Evolutionary conservation across 768 basidiomycete species (phyloP).

Genomic region (Suillus paluster): DNA sequence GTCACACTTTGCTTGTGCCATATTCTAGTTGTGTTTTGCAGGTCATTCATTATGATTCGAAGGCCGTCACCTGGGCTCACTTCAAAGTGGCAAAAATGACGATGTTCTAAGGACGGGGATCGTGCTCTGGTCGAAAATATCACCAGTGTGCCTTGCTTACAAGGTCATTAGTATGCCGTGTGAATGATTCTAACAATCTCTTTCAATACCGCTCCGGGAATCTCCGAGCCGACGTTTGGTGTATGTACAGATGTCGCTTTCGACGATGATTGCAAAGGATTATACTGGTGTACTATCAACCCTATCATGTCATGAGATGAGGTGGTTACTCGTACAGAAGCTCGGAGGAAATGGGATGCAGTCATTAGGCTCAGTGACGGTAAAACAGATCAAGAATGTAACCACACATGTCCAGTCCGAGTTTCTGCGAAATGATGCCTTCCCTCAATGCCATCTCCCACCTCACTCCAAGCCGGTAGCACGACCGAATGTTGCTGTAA

Average conservation of each 20-base stretch:
- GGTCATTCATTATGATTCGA: no score
- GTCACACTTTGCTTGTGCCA: no score
- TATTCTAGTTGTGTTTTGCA: no score
- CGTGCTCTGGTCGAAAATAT: neutral
- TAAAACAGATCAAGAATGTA: slow-evolving; percentile 13
- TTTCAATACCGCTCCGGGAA: neutral
- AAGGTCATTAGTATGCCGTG: neutral
- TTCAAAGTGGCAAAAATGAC: no score
- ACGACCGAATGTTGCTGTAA: slow-evolving; percentile 27
- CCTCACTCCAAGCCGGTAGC: neutral
- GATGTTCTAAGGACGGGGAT: no score
- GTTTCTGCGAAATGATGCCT: neutral
- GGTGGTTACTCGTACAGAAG: neutral
- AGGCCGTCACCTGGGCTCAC: no score
- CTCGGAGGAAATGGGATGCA: neutral
- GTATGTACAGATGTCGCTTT: neutral
- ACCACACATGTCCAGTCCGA: slow-evolving; percentile 8
- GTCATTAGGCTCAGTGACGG: slow-evolving; percentile 5
- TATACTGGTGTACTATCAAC: neutral
- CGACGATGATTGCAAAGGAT: neutral
- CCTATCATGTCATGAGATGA: neutral
- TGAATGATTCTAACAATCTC: neutral
- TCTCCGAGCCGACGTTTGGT: neutral
- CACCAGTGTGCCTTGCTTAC: neutral
- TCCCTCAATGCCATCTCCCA: neutral